Evolutionary conservation across 2,329 filamentous ascomycete species (phyloP), one percentile per base, ranked within the genome.

Genomic region (Bipolaris sorokiniana): DNA sequence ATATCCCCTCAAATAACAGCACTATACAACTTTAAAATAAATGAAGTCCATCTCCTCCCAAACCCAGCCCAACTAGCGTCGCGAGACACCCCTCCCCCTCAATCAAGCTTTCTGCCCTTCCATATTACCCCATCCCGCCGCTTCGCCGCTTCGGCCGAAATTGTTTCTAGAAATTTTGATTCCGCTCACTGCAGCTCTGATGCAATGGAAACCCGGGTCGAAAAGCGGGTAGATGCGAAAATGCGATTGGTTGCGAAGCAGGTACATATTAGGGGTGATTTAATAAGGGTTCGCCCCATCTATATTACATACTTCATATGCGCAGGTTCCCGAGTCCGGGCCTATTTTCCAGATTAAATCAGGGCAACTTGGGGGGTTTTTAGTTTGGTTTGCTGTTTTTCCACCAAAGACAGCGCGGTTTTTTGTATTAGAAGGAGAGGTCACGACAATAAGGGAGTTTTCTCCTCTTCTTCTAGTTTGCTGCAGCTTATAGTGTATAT

Each of bases 301-400:
- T 42, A 61, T 57, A 61, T 63, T 63, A 33, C 48, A 22, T 37
- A 47, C 52, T 62, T 63, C 65, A 63, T 56, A 62, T 62, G 63
- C 71, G 66, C 63, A 68, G 68, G 64, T 70, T 64, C 69, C 56
- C 53, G 42, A 3, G 10, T 1, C 26, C 69, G 64, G 68, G 52
- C 66, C 69, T 68, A 60, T 49, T 59, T 56, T 28, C 64, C 64
- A 72, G 47, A 74, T 72, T 64, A 70, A 60, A 53, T 58, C 5
- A 51, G 52, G 58, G 36, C 22, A 16, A 37, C 31, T 10, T 28
- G 26, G 26, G 26, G 7, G 7, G 10, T 3, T 31, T 31, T 31
- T 31, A 13, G 28, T 31, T 31, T 31, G 26, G 26, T 28, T 10
- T 28, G 26, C 26, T 31, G 28, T 49, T 57, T 49, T 52, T 37